Evolutionary conservation across 1,139 yeast genomes (phyloP).

Genomic region (Suhomyces bokatorum): DNA sequence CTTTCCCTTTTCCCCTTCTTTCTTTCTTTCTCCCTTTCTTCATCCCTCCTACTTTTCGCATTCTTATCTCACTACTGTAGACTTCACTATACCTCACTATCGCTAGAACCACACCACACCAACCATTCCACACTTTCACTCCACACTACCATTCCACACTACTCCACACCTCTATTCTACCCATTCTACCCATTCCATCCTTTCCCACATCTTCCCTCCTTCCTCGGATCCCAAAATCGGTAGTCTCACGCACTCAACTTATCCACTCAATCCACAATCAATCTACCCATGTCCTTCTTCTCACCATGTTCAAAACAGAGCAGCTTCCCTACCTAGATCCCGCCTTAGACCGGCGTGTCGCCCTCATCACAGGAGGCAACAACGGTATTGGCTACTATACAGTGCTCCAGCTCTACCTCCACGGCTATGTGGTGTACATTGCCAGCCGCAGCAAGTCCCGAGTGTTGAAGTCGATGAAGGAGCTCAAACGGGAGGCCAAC

Average conservation of each 20-base stretch:
- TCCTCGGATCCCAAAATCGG: neutral
- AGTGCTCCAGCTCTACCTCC: slow-evolving; percentile 42
- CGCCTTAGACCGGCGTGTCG: slow-evolving; percentile 35
- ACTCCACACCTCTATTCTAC: too few species aligned
- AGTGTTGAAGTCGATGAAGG: slow-evolving; percentile 37
- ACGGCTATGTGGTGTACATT: slow-evolving; percentile 44
- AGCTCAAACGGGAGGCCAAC: slow-evolving; percentile 23
- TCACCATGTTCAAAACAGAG: slow-evolving; percentile 22
- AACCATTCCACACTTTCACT: too few species aligned
- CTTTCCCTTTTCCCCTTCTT: too few species aligned
- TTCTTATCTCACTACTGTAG: too few species aligned
- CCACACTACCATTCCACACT: too few species aligned
- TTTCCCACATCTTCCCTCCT: too few species aligned
- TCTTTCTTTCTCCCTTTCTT: too few species aligned
- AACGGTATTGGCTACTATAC: slow-evolving; percentile 49
- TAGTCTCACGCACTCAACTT: neutral
- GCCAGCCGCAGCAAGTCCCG: slow-evolving; percentile 43
- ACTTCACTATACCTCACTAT: too few species aligned
- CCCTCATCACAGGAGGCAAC: slow-evolving; percentile 47
- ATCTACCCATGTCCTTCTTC: neutral
- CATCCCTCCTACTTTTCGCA: too few species aligned
- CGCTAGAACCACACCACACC: too few species aligned
- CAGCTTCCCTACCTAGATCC: slow-evolving; percentile 38
- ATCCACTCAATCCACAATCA: too few species aligned
- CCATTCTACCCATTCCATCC: too few species aligned